Percentiles rank a stretch among this genome's conserved stretches.
These are phyloP conservation scores for Nakaseomyces delphensis DNA, from an alignment of 1,139 yeast species.

Conservation along the genomic window DNA sequence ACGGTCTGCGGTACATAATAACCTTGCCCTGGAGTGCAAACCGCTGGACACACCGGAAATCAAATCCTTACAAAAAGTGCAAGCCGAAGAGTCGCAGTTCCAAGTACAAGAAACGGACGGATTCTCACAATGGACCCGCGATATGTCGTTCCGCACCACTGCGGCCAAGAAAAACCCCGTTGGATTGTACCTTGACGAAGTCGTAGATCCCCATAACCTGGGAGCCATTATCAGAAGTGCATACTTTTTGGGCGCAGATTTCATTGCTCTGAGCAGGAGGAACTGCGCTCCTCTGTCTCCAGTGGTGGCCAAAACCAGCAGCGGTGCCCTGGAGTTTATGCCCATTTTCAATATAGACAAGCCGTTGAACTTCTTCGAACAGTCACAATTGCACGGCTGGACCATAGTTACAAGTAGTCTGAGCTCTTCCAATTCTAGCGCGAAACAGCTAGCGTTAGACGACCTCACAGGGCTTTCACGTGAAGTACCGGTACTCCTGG, in stretches of 20 bases:
- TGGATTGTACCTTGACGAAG: constrained; percentile 70
- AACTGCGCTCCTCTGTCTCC: constrained; percentile 66
- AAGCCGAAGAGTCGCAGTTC: background rate
- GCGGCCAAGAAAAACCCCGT: constrained; percentile 43
- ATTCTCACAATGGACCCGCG: constrained; percentile 4
- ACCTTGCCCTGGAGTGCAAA: constrained; percentile 62
- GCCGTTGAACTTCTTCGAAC: constrained; percentile 55
- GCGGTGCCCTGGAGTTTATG: constrained; percentile 79
- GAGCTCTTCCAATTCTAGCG: constrained; percentile 15
- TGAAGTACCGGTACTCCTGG: constrained; percentile 54
- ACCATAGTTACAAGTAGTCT: constrained; percentile 49
- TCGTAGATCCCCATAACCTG: constrained; percentile 83
- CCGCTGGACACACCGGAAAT: constrained; percentile 44
- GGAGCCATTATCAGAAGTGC: constrained; percentile 84
- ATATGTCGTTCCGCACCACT: constrained; percentile 10
- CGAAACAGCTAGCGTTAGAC: constrained; percentile 36
- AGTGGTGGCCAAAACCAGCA: constrained; percentile 69
- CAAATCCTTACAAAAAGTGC: constrained; percentile 25
- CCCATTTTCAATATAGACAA: constrained; percentile 50
- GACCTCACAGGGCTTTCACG: constrained; percentile 40
- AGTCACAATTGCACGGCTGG: constrained; percentile 51
- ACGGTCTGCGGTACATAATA: constrained; percentile 72
- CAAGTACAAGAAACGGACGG: background rate
- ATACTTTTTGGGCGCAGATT: constrained; percentile 77
- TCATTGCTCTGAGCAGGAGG: constrained; percentile 58